Evolutionary conservation across 495 filamentous ascomycete species (phyloP).

Genomic region (Penicillium bialowiezense): DNA sequence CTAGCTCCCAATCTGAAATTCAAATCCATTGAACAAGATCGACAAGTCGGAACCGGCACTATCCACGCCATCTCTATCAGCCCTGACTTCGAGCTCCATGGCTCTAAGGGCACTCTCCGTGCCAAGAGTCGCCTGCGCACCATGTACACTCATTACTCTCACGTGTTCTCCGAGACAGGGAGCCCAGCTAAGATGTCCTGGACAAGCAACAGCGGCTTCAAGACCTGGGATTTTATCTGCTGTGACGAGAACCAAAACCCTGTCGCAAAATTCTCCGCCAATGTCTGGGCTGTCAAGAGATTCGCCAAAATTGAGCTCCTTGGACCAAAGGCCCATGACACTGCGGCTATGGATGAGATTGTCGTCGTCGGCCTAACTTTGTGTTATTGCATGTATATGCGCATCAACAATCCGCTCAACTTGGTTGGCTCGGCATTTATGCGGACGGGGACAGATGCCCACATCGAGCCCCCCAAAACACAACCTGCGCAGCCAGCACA

Average conservation of each 20-base stretch:
- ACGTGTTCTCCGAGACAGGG: slow-evolving; percentile 13
- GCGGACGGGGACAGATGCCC: neutral
- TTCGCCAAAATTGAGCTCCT: slow-evolving; percentile 17
- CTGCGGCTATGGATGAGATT: slow-evolving; percentile 20
- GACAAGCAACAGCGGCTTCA: slow-evolving; percentile 18
- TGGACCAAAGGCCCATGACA: slow-evolving; percentile 11
- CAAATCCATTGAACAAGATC: slow-evolving; percentile 1
- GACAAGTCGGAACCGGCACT: slow-evolving; percentile 14
- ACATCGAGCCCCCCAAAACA: neutral
- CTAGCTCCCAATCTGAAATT: slow-evolving; percentile 4
- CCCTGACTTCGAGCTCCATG: slow-evolving; percentile 15
- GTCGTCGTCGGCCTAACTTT: slow-evolving; percentile 22
- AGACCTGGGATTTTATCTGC: slow-evolving; percentile 24
- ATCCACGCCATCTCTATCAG: slow-evolving; percentile 15
- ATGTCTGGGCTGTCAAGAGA: slow-evolving; percentile 22
- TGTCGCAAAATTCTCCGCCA: slow-evolving; percentile 16
- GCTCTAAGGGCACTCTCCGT: slow-evolving; percentile 11
- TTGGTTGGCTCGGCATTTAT: neutral
- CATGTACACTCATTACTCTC: slow-evolving; percentile 19
- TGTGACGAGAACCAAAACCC: slow-evolving; percentile 16
- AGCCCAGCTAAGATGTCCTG: slow-evolving; percentile 17
- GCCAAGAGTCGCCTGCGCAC: slow-evolving; percentile 19
- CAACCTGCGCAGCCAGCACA: neutral
- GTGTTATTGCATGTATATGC: slow-evolving; percentile 11
- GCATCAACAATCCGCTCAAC: neutral